Conservation (phyloP, 139 green algal species). For the Zygnema circumcarinatum region DNA sequence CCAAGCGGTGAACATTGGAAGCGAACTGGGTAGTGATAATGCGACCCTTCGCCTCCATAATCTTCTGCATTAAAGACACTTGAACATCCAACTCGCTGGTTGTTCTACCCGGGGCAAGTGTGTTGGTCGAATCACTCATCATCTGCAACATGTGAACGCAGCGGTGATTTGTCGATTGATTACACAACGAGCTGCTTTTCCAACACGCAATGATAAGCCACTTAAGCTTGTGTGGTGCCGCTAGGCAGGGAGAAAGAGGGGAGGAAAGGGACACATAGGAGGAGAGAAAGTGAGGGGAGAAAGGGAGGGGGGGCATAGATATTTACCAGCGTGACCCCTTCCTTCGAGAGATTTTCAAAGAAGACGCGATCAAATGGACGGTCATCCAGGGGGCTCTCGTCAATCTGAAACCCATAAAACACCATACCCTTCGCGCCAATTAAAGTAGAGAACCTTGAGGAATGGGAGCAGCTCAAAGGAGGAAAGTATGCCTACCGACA, state of each 20-base stretch:
- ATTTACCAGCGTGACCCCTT: slow-evolving; percentile 67
- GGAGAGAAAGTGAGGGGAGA: slow-evolving; percentile 17
- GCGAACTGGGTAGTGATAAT: slow-evolving; percentile 93
- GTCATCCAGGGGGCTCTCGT: slow-evolving; percentile 93
- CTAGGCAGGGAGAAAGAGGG: slow-evolving; percentile 30
- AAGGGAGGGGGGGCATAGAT: no score
- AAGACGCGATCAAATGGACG: slow-evolving; percentile 85
- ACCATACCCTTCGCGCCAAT: no score
- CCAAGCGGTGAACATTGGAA: slow-evolving; percentile 91
- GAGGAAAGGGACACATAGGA: slow-evolving; percentile 13
- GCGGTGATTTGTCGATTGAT: background rate
- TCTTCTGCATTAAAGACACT: slow-evolving; percentile 72
- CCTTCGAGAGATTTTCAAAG: slow-evolving; percentile 74
- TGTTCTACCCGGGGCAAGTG: slow-evolving; percentile 90
- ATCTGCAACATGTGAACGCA: slow-evolving; percentile 61
- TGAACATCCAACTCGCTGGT: slow-evolving; percentile 80
- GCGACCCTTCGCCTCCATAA: slow-evolving; percentile 79
- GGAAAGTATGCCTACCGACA: no score
- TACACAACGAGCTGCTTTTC: background rate
- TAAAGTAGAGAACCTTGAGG: no score
- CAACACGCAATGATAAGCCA: background rate
- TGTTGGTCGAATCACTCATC: slow-evolving; percentile 98
- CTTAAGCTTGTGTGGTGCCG: no score
- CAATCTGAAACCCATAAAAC: slow-evolving; percentile 80
- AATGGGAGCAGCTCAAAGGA: no score